phyloP scores from a whole-genome alignment of 257 asterid species.

The Solanum clarkiae region DNA sequence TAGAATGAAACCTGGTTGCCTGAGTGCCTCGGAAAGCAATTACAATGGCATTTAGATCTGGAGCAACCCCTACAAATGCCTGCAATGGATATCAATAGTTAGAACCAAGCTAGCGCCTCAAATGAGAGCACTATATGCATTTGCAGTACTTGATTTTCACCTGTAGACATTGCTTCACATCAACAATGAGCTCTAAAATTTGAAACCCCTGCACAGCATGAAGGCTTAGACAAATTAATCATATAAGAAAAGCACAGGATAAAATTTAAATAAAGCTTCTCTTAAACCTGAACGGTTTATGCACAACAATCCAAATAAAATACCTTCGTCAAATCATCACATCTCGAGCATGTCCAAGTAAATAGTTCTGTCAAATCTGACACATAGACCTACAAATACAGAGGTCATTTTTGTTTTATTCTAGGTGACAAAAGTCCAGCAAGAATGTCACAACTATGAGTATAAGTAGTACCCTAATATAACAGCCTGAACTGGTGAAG shows the following conservation, averaged over 20 bases:
- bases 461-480: background rate
- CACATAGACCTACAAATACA: conserved; percentile 60
- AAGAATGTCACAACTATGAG: background rate
- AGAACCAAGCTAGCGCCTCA: background rate
- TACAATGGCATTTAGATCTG: conserved; percentile 65
- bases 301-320: background rate
- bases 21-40: conserved; percentile 98
- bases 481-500: background rate
- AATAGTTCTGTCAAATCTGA: conserved; percentile 77
- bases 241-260: background rate
- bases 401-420: background rate
- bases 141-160: conserved; percentile 14
- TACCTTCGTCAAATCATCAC: conserved; percentile 72
- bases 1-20: conserved; percentile 48
- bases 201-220: conserved; percentile 69
- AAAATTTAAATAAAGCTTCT: background rate
- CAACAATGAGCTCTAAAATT: conserved; percentile 79
- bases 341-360: conserved; percentile 94
- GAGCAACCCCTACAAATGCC: conserved; percentile 92
- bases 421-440: background rate
- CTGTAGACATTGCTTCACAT: conserved; percentile 82
- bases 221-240: background rate
- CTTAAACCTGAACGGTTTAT: background rate
- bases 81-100: conserved; percentile 13
- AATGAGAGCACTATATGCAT: background rate